Base-by-base conservation (phyloP, 371 early-diverging fungal genomes). In the Mucor plumbeus region DNA sequence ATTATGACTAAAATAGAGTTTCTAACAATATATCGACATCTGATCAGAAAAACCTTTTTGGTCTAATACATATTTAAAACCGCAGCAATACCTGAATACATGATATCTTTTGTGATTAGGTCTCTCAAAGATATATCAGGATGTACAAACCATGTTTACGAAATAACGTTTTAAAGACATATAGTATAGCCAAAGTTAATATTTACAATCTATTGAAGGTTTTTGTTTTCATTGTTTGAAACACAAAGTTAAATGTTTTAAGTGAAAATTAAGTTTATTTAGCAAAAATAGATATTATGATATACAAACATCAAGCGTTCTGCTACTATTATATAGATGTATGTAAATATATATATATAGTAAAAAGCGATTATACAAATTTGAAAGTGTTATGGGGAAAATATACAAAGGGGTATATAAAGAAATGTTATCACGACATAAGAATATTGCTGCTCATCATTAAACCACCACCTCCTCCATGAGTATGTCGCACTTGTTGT, bases 401-500 rank as follows among this genome's bases (percentile, higher is more conserved):
- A 48, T 48, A 48, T 48, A 48, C 48, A 48, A 38, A 7, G n/a
- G 33, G 15, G 19, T 9, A 55, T 0, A 33, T 54, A 14, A 34
- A 33, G 19, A 55, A 31, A 34, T 15, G 36, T 36, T 26, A 21
- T 31, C 43, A 31, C 33, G 41, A 9, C 41, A 43, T 60, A 60
- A 34, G 43, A 26, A 15, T n/a, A 17, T 33, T 60, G 60, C 21
- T 19, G 19, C 9, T 10, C 21, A 48, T 19, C 48, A 48, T 48
- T 7, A 48, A 48, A 48, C 5, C 19, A 21, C 14, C 33, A 40
- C 54, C 17, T 31, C 54, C 40, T 31, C 54, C 40, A 39, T 48
- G 34, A 19, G 50, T n/a, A 19, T 56, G 71, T 63, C 65, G 61
- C 50, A 68, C 40, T 62, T 67, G 68, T 14, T 61, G 70, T 59